Evolutionary conservation across 2,329 filamentous ascomycete genomes (phyloP).

Genomic region (Aureobasidium lini): DNA sequence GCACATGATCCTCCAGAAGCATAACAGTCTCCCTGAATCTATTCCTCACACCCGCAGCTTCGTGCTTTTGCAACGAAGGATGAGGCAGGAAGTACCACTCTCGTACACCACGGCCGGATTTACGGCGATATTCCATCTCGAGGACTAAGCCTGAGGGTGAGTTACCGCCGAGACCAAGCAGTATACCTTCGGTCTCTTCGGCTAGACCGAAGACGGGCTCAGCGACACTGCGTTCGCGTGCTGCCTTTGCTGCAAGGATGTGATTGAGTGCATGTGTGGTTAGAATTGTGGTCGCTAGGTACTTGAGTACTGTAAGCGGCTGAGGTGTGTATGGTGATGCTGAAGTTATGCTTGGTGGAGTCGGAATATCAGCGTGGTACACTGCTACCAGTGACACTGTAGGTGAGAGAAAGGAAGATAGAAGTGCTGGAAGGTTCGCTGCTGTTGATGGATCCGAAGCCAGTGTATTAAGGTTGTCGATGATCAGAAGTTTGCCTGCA

Average conservation of each 20-base stretch:
- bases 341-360: conserved; percentile 28
- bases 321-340: conserved; percentile 52
- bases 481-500: conserved; percentile 63
- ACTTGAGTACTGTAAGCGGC: conserved; percentile 65
- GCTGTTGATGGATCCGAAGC: conserved; percentile 46
- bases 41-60: conserved; percentile 1
- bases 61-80: conserved; percentile 11
- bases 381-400: conserved; percentile 65
- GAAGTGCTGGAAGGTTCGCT: conserved; percentile 57
- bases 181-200: conserved; percentile 69
- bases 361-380: conserved; percentile 75
- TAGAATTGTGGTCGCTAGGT: conserved; percentile 83
- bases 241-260: conserved; percentile 64
- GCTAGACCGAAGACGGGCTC: conserved; percentile 72
- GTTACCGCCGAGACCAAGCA: conserved; percentile 58
- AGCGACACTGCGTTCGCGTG: conserved; percentile 64
- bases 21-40: conserved; percentile 33
- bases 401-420: conserved; percentile 61
- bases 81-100: conserved; percentile 58
- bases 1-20: conserved; percentile 69
- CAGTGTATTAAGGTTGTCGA: conserved; percentile 72
- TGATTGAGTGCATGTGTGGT: conserved; percentile 66
- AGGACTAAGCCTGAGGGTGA: conserved; percentile 57
- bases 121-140: conserved; percentile 77
- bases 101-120: conserved; percentile 68